Percentiles rank a stretch among this genome's conserved stretches.
phyloP scores from a whole-genome alignment of 208 protist genomes.

The Trichomonas vaginalis region DNA sequence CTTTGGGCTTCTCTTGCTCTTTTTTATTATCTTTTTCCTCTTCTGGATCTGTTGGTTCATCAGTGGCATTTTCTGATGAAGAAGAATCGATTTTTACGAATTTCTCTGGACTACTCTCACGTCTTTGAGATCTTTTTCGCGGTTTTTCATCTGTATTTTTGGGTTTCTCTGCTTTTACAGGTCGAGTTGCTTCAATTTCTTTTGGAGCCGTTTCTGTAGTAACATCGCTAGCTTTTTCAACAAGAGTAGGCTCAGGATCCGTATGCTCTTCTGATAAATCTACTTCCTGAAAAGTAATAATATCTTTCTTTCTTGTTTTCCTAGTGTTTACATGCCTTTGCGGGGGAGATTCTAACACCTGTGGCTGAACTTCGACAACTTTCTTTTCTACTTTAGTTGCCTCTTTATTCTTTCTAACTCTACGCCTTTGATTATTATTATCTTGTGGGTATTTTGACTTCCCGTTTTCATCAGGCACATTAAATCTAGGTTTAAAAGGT shows the following conservation, averaged over 20 bases:
- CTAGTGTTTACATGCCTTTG: neutral
- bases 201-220: neutral
- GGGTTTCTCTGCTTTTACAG: too few relatives aligned
- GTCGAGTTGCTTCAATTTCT: neutral
- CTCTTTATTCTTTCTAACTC: neutral
- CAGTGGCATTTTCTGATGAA: neutral
- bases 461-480: neutral
- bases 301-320: neutral
- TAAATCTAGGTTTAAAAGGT: neutral
- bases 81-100: neutral
- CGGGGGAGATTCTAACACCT: neutral
- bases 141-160: neutral
- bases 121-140: neutral
- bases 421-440: neutral
- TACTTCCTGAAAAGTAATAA: neutral
- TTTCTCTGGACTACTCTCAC: neutral
- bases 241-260: neutral
- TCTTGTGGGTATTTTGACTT: neutral
- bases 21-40: neutral
- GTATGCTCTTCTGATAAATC: neutral
- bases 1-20: neutral
- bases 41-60: neutral
- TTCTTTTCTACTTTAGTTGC: neutral
- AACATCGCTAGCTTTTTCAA: neutral
- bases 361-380: neutral